phyloP scores from a whole-genome alignment of 345 rosid species.

The Bruguiera parviflora region DNA sequence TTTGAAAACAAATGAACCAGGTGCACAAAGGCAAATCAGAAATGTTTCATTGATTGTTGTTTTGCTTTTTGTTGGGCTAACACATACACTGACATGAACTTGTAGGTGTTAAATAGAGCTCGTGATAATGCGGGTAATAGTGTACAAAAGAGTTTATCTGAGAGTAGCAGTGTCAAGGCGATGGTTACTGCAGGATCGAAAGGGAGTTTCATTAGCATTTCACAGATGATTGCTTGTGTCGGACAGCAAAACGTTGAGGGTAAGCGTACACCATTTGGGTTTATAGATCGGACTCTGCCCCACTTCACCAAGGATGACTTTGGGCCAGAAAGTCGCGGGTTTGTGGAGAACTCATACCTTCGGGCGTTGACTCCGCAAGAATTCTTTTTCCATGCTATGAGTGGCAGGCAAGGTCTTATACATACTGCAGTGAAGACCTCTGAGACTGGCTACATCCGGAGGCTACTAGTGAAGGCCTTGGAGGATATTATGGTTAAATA shows the following conservation, averaged over 20 bases:
- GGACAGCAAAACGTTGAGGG: constrained; percentile 99
- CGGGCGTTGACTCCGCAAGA: constrained; percentile 98
- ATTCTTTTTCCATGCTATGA: constrained; percentile 99
- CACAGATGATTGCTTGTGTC: constrained; percentile 99
- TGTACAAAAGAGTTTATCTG: constrained; percentile 90
- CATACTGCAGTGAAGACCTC: constrained; percentile 99
- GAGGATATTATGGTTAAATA: constrained; percentile 99
- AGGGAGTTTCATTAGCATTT: constrained; percentile 96
- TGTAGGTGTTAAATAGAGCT: constrained; percentile 86
- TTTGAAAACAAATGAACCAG: constrained; percentile 96
- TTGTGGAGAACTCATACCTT: constrained; percentile 93
- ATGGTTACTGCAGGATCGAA: constrained; percentile 99
- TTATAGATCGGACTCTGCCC: constrained; percentile 82
- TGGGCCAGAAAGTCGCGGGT: constrained; percentile 99
- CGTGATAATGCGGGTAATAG: constrained; percentile 99
- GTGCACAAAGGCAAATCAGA: constrained; percentile 19
- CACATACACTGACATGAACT: background rate
- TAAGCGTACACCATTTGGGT: constrained; percentile 91
- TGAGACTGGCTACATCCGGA: constrained; percentile 97
- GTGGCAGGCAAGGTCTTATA: constrained; percentile 99
- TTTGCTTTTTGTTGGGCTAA: constrained; percentile 7
- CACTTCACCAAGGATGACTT: constrained; percentile 94
- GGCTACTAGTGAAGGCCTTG: constrained; percentile 97
- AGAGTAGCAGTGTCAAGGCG: constrained; percentile 97
- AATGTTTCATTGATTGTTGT: background rate